A percentile compares a stretch with the other conserved stretches of the same genome.
These are phyloP conservation scores for Plantago coronopus DNA, from an alignment of 305 asterid genomes.

Conservation along the genomic window DNA sequence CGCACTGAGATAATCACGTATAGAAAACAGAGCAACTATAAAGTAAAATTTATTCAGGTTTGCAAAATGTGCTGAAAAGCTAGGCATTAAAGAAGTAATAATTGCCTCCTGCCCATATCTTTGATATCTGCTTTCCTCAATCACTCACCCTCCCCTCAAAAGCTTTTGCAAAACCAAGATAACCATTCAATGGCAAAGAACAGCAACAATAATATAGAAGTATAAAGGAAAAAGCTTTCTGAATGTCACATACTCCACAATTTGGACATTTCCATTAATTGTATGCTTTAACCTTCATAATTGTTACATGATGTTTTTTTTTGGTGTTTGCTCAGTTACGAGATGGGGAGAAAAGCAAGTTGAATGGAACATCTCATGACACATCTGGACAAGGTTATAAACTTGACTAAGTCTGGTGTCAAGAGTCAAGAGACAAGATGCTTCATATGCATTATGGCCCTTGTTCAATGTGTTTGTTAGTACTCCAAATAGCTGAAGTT, in stretches of 20 bases:
- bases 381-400: slow-evolving; percentile 38
- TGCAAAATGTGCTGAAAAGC: too few relatives aligned
- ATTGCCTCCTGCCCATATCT: too few relatives aligned
- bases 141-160: too few relatives aligned
- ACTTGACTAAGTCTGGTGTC: slow-evolving; percentile 37
- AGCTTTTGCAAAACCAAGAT: too few relatives aligned
- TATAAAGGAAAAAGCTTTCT: too few relatives aligned
- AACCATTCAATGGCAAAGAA: too few relatives aligned
- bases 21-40: too few relatives aligned
- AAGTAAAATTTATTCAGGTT: too few relatives aligned
- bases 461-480: slow-evolving; percentile 10
- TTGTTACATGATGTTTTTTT: slow-evolving; percentile 1
- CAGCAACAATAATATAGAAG: too few relatives aligned
- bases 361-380: slow-evolving; percentile 25
- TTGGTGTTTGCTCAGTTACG: slow-evolving; percentile 41
- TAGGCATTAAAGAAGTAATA: too few relatives aligned
- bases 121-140: too few relatives aligned
- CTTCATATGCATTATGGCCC: background rate
- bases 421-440: background rate
- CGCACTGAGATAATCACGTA: background rate
- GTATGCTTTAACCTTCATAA: background rate
- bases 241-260: too few relatives aligned
- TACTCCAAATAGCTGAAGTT: slow-evolving; percentile 17
- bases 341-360: slow-evolving; percentile 44
- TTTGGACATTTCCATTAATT: background rate